Evolutionary conservation across 169 alveolate genomes (phyloP), one percentile per base, ranked within the genome.

Genomic region (Plasmodium fragile): DNA sequence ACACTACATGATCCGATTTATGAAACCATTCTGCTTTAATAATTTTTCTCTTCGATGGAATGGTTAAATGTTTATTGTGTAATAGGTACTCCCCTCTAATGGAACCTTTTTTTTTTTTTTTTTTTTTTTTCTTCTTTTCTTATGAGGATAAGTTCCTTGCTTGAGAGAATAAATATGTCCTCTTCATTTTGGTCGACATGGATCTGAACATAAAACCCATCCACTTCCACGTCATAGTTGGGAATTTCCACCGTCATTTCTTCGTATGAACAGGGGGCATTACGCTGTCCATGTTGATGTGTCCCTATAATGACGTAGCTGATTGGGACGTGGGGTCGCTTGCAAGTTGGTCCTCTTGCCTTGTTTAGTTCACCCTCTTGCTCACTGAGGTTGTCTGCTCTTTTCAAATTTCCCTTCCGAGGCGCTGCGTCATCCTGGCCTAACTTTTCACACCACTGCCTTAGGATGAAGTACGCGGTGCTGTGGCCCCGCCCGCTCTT

Each of bases 1-100:
- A 49, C 10, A 89, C 69, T 2, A 89, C 81, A 65, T 89, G 69
- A 22, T 41, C 25, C 5, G 90, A 59, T 41, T 89, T 89, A 16
- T 43, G 70, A 39, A 41, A 89, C 94, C 94, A 89, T 43, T 89
- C 94, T 4, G 90, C 87, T 89, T 89, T 89, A 10, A 89, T 89
- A 16, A 89, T 78, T 79, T 89, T 89, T 65, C 90, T 78, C 39
- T 89, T 89, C 10, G 41, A 11, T 41, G 83, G 72, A 25, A 89
- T 41, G 52, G 28, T 28, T 7, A 89, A 25, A 36, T 25, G 25
- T 28, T 69, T 89, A 5, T 79, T 89, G 49, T 80, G 80, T 77
- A 89, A 43, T 39, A 89, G 28, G 10, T 34, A 43, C 49, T 79
- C 73, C 36, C 75, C 94, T 41, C 18, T 41, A 43, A 65, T 28